Conservation (phyloP, 352 stramenopile species). For the Phytophthora meadii region DNA sequence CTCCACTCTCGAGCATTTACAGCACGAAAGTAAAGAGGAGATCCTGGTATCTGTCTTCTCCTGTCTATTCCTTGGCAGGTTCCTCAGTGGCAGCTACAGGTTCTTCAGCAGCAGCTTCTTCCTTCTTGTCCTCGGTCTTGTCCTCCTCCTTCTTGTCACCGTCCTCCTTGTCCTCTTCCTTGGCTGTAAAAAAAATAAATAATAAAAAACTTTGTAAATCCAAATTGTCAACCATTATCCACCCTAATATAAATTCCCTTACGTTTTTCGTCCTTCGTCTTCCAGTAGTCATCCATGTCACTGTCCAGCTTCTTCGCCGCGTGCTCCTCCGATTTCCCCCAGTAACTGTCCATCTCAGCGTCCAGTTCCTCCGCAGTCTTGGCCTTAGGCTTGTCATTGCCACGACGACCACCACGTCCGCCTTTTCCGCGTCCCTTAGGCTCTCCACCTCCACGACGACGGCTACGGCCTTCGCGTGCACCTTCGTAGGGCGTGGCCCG, state of each 20-base stretch:
- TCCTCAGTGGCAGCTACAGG: slow-evolving; percentile 23
- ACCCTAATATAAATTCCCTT: slow-evolving; percentile 10
- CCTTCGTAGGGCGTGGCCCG: slow-evolving; percentile 58
- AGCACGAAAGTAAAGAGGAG: too few species aligned
- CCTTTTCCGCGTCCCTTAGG: slow-evolving; percentile 32
- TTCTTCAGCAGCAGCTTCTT: slow-evolving; percentile 32
- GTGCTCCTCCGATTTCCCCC: slow-evolving; percentile 87
- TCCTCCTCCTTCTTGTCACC: slow-evolving; percentile 21
- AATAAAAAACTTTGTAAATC: slow-evolving; percentile 6
- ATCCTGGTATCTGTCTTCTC: slow-evolving; percentile 6
- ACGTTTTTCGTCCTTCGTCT: slow-evolving; percentile 72
- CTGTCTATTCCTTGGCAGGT: slow-evolving; percentile 35
- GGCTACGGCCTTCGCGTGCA: slow-evolving; percentile 32
- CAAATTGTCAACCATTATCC: background rate
- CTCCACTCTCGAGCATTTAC: background rate
- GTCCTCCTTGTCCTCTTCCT: slow-evolving; percentile 32
- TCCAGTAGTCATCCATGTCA: slow-evolving; percentile 92
- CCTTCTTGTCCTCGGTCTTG: slow-evolving; percentile 30
- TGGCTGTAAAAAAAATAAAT: slow-evolving; percentile 17
- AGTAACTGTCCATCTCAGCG: slow-evolving; percentile 89
- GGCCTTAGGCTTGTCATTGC: slow-evolving; percentile 65
- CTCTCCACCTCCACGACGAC: slow-evolving; percentile 34
- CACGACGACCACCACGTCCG: slow-evolving; percentile 27
- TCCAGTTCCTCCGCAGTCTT: slow-evolving; percentile 84
- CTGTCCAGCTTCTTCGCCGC: slow-evolving; percentile 83